phyloP scores from a whole-genome alignment of 2,329 filamentous ascomycete genomes.

The Pestalotiopsis sp. region DNA sequence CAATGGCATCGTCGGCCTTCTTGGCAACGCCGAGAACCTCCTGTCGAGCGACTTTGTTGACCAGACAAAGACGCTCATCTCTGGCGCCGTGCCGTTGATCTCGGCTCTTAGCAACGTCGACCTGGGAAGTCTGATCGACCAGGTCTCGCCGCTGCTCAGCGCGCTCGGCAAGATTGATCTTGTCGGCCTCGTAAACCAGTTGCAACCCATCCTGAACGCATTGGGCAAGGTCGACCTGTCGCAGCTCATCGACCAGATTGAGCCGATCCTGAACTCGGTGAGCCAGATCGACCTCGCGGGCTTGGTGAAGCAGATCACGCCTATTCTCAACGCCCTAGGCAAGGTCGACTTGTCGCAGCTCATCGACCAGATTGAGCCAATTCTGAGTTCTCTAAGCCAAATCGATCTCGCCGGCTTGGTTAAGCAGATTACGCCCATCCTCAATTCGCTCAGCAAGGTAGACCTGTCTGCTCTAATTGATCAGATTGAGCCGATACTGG shows the following conservation, averaged over 20 bases:
- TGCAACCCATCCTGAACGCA: slow-evolving; percentile 33
- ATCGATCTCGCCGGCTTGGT: slow-evolving; percentile 37
- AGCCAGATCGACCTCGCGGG: slow-evolving; percentile 40
- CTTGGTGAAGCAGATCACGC: slow-evolving; percentile 36
- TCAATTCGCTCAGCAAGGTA: slow-evolving; percentile 32
- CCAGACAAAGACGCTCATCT: slow-evolving; percentile 28
- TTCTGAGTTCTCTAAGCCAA: slow-evolving; percentile 23
- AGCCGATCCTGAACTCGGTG: slow-evolving; percentile 19
- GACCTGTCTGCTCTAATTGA: slow-evolving; percentile 32
- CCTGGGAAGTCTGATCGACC: slow-evolving; percentile 27
- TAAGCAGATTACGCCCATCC: slow-evolving; percentile 33
- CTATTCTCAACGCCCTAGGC: slow-evolving; percentile 33
- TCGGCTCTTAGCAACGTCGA: slow-evolving; percentile 26
- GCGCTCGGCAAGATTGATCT: slow-evolving; percentile 34
- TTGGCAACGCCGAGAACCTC: slow-evolving; percentile 31
- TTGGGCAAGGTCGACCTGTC: slow-evolving; percentile 27
- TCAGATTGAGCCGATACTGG: slow-evolving; percentile 32
- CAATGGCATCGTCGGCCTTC: slow-evolving; percentile 29
- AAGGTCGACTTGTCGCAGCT: slow-evolving; percentile 31
- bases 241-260: slow-evolving; percentile 26
- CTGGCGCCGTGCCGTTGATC: slow-evolving; percentile 29
- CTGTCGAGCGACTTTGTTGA: slow-evolving; percentile 27
- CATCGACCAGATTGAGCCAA: slow-evolving; percentile 25
- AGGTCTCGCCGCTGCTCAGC: slow-evolving; percentile 20
- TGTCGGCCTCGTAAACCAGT: slow-evolving; percentile 34